These are phyloP conservation scores for Megacollybia platyphylla DNA, from an alignment of 1,284 basidiomycete species.

Conservation along the genomic window DNA sequence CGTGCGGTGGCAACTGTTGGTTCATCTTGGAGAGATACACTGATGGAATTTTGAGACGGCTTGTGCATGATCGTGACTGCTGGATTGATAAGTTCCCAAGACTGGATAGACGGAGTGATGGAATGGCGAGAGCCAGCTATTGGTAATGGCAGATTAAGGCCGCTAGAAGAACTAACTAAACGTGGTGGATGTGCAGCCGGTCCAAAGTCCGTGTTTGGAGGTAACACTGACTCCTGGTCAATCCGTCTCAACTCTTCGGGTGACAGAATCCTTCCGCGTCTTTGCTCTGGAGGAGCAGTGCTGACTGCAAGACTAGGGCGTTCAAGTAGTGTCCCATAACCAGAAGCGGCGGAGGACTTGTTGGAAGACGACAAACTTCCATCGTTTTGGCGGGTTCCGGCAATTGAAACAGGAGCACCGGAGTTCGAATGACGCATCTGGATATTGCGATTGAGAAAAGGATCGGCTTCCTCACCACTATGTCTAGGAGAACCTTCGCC, in stretches of 20 bases:
- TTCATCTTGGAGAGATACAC: neutral
- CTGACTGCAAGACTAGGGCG: slow-evolving; percentile 14
- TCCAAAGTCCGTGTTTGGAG: slow-evolving; percentile 8
- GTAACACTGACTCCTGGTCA: slow-evolving; percentile 18
- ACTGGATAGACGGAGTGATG: neutral
- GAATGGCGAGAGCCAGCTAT: neutral
- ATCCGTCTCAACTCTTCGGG: slow-evolving; percentile 16
- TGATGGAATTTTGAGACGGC: neutral
- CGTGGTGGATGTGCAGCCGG: slow-evolving; percentile 12
- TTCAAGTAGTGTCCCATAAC: slow-evolving; percentile 23
- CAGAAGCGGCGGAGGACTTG: slow-evolving; percentile 18
- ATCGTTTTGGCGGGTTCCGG: slow-evolving; percentile 14
- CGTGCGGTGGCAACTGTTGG: neutral
- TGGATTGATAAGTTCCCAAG: neutral
- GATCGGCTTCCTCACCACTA: slow-evolving; percentile 53
- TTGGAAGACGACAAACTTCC: slow-evolving; percentile 17
- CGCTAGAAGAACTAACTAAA: neutral
- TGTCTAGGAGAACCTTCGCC: slow-evolving; percentile 52
- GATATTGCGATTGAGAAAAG: slow-evolving; percentile 36
- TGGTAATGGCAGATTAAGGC: too few relatives aligned
- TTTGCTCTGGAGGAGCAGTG: neutral
- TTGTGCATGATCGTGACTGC: neutral
- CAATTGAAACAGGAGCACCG: slow-evolving; percentile 10
- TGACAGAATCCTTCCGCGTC: slow-evolving; percentile 18
- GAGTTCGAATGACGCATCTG: slow-evolving; percentile 1